phyloP scores from a whole-genome alignment of 2,329 filamentous ascomycete species.

The Chaetoscypha palmicola region DNA sequence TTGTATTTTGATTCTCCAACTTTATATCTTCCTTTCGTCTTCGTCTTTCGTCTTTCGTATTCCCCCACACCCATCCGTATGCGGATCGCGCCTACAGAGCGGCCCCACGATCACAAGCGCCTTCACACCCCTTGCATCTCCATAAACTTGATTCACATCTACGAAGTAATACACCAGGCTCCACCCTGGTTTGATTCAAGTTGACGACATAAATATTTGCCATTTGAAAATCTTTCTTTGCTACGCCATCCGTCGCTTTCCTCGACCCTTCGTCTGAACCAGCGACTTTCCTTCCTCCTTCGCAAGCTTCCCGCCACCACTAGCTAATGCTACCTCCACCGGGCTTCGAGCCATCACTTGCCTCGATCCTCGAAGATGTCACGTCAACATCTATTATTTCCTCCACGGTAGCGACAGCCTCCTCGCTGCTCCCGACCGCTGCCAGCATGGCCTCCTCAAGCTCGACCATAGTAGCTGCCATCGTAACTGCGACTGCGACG shows the following conservation, averaged over 20 bases:
- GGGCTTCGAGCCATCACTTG: slow-evolving; percentile 24
- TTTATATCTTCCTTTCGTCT: too few species aligned
- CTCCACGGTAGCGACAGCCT: slow-evolving; percentile 20
- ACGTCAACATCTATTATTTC: slow-evolving; percentile 19
- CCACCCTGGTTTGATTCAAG: not conserved
- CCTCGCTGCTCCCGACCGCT: slow-evolving; percentile 19
- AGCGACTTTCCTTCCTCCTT: not conserved
- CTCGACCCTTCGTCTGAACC: not conserved
- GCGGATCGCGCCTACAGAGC: not conserved
- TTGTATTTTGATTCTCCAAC: not conserved
- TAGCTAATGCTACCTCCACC: slow-evolving; percentile 27
- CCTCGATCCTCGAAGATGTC: slow-evolving; percentile 19
- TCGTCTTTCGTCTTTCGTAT: too few species aligned
- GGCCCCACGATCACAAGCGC: not conserved
- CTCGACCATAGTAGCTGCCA: slow-evolving; percentile 23
- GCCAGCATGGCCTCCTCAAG: slow-evolving; percentile 29
- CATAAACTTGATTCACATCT: not conserved
- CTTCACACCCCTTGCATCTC: not conserved
- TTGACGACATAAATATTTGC: not conserved
- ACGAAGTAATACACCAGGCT: too few species aligned
- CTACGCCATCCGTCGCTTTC: too few species aligned
- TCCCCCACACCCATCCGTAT: too few species aligned
- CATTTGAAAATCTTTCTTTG: too few species aligned
- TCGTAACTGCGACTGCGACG: slow-evolving; percentile 26
- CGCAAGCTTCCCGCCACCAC: not conserved